Base-by-base conservation (phyloP, 2,329 filamentous ascomycete species). In the Xylaria sp. region DNA sequence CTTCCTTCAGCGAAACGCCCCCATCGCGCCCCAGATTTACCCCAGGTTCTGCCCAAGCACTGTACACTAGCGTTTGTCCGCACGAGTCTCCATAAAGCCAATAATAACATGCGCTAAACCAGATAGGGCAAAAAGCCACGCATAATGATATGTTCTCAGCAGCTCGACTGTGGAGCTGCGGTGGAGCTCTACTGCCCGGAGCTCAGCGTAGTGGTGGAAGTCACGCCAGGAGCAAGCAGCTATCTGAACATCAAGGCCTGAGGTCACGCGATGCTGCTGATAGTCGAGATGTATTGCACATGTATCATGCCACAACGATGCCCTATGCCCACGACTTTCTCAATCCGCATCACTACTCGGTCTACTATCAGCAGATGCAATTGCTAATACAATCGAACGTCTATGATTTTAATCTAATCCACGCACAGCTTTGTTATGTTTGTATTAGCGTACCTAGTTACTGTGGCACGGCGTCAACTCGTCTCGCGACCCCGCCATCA, bases 181-280 rank as follows among this genome's bases (percentile, higher is more conserved):
- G 33, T 36, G 33, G 33, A 36, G 33, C 33, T 36, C 33, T 36
- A 10, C 52, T 54, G 46, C 64, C 60, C 68, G 64, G 64, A 65
- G 57, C 20, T 48, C 57, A 70, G 69, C 68, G 67, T 31, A 28
- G 49, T 55, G 33, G 33, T 36, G 20, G 52, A 64, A 69, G 74
- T 69, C 71, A 73, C 71, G 70, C 74, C 73, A 76, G 74, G 71
- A 76, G 70, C 71, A 73, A 75, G 74, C 72, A 76, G 70, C 70
- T 72, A 66, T 69, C 68, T 70, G 73, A 73, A 68, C 70, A 68
- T 56, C 71, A 64, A 68, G n/a, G 60, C 63, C 60, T 64, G 55
- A 64, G 57, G 74, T 78, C 76, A 78, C 75, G 75, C 75, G 76
- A 78, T 76, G 58, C 23, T 25, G 12, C 51, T 23, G 60, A 33